A percentile compares a stretch with the other conserved stretches of the same genome.
Conservation (phyloP, 495 filamentous ascomycete species). For the Podospora anserina region DNA sequence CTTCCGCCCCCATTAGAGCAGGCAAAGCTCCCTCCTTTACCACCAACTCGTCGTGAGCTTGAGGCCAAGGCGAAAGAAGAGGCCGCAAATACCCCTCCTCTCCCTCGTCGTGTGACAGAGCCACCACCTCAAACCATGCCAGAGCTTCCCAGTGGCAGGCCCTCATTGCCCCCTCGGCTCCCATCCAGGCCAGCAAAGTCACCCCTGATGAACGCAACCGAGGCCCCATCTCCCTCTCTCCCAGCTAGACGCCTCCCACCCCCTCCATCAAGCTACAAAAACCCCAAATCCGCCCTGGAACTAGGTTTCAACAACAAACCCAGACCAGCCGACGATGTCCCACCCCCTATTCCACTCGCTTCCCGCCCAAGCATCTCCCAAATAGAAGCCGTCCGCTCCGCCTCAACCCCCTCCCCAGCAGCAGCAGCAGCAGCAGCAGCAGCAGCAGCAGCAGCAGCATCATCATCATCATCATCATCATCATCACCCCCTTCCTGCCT, state of each 20-base stretch:
- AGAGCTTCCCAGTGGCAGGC: constrained; percentile 7
- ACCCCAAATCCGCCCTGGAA: constrained; percentile 22
- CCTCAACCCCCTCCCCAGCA: constrained; percentile 20
- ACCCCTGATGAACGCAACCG: constrained; percentile 11
- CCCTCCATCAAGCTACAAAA: constrained; percentile 30
- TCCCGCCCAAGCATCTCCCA: constrained; percentile 44
- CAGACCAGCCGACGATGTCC: constrained; percentile 23
- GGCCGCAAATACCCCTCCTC: constrained; percentile 19
- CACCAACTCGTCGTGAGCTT: constrained; percentile 42
- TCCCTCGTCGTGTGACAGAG: constrained; percentile 29
- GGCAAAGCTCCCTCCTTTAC: constrained; percentile 50
- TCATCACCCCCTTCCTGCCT: constrained; percentile 51
- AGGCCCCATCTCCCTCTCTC: constrained; percentile 26
- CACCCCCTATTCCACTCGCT: constrained; percentile 47
- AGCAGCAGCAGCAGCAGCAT: constrained; percentile 22
- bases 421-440: constrained; percentile 24
- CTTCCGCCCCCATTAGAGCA: constrained; percentile 49
- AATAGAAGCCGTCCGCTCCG: constrained; percentile 41
- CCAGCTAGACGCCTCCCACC: constrained; percentile 43
- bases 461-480: constrained; percentile 6
- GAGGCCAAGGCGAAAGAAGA: constrained; percentile 46
- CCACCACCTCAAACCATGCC: constrained; percentile 19
- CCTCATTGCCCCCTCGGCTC: constrained; percentile 40
- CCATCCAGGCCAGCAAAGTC: constrained; percentile 40
- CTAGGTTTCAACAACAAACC: constrained; percentile 22